Evolutionary conservation across 805 yeast genomes (phyloP), one percentile per base, ranked within the genome.

Genomic region (Starmerella sp.): DNA sequence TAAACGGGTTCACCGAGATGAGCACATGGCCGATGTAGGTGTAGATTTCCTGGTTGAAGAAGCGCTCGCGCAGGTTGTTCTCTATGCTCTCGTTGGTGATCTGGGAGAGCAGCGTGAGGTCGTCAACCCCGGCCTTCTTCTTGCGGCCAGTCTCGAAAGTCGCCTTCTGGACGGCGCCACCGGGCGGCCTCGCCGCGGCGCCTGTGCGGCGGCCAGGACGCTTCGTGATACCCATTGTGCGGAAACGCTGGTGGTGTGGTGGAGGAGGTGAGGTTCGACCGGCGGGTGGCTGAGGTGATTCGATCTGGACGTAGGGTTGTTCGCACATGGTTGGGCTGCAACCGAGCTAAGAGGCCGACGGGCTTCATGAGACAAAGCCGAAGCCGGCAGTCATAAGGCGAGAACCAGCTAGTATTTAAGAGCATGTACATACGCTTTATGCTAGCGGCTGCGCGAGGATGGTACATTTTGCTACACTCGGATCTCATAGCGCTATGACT

Each of bases 61-160:
- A 93, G 57, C 99, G 75, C 67, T 88, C 87, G 66, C 87, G 80
- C 61, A 93, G 74, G 69, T 93, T 93, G 17, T 90, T 95, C 66
- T 89, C 88, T 73, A 93, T 93, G 43, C 95, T 77, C 56, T 88
- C 95, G 68, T 93, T 97, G 46, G 93, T 77, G 65, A 93, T 91
- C 57, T 84, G 85, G 31, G 95, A 83, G 58, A 93, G 75, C 52
- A 93, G 73, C 0, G 99, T 93, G 65, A 93, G 75, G 70, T 93
- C 99, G 44, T 95, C 84, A 8, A 93, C 97, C 52, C 99, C 99
- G n/a, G 93, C 97, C 70, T 93, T 97, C 69, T 89, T 87, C 77
- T 87, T 87, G 73, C 89, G 89, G 53, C 81, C 73, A 36, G 84
- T 71, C 63, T 93, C 97, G 67, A 89, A 93, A 50, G 88, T 84